Base-by-base conservation (phyloP, 2,329 filamentous ascomycete genomes). In the Penicillium hordei region DNA sequence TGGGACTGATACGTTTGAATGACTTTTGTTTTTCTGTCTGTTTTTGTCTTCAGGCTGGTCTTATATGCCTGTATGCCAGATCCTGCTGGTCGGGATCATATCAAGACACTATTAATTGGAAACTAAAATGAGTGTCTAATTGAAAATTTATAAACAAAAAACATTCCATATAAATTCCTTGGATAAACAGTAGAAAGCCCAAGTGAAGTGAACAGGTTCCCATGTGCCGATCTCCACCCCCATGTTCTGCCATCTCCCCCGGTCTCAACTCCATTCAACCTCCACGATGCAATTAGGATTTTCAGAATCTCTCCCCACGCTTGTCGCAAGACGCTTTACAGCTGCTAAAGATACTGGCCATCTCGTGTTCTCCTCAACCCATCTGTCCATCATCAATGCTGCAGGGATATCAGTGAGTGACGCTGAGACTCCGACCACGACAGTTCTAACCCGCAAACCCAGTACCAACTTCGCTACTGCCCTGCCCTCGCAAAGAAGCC, bases 391-490 rank as follows among this genome's bases (percentile, higher is more conserved):
- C 31, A 60, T 78, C 27, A 67, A 67, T 39, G 63, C 68, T 1
- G 67, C 67, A 43, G 72, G 70, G 44, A 65, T 76, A 31, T 68
- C 74, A 12, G 75, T 78, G 69, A 60, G 66, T 55, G 40, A 36
- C 19, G 5, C 10, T 3, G n/a, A 39, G 17, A 43, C 40, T 27
- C 34, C 19, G 39, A 44, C 34, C 15, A 21, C 19, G 21, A 36
- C 48, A 46, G 5, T 6, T 25, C 56, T 48, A 59, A 59, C 56
- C 25, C 27, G 4, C 19, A 33, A 31, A 34, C 10, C 21, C 33
- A 81, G 78, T 79, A 77, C 55, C 78, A 80, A 74, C 69, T 80
- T 10, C 75, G 79, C 58, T 81, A 79, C 59, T 81, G 79, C 56
- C 79, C 79, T 4, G 76, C 78, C 0, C 73, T 81, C n/a, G 72